Percentiles rank a stretch among this genome's conserved stretches.
phyloP scores from a whole-genome alignment of 495 filamentous ascomycete genomes.

The Neurospora hispaniola region DNA sequence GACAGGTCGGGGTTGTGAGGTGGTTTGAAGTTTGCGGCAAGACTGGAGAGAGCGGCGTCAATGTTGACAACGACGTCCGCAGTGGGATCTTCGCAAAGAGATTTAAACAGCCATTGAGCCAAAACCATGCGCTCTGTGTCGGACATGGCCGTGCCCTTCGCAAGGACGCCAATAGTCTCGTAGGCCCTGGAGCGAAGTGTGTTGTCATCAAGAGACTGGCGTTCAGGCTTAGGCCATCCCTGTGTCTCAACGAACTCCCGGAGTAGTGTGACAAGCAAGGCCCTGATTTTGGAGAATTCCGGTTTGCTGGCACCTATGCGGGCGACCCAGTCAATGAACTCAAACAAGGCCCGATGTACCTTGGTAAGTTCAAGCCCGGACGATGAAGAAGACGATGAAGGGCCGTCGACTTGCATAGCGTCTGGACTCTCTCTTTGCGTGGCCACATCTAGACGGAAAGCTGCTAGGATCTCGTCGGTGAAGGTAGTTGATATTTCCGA shows the following conservation, averaged over 20 bases:
- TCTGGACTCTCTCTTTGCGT: slow-evolving; percentile 15
- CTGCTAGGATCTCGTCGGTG: slow-evolving; percentile 49
- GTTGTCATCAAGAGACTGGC: slow-evolving; percentile 48
- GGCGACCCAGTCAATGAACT: slow-evolving; percentile 80
- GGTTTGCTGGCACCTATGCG: slow-evolving; percentile 54
- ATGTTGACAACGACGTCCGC: slow-evolving; percentile 72
- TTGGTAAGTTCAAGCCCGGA: slow-evolving; percentile 24
- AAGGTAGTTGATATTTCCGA: slow-evolving; percentile 57
- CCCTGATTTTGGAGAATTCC: slow-evolving; percentile 45
- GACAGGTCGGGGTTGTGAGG: slow-evolving; percentile 25
- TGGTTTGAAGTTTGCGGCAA: slow-evolving; percentile 43
- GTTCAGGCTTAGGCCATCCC: slow-evolving; percentile 63
- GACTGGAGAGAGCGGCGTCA: slow-evolving; percentile 74
- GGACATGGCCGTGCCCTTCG: slow-evolving; percentile 40
- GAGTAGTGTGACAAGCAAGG: slow-evolving; percentile 59
- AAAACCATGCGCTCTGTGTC: slow-evolving; percentile 43
- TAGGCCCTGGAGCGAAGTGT: slow-evolving; percentile 65
- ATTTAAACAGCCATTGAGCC: slow-evolving; percentile 69
- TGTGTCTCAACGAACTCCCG: slow-evolving; percentile 66
- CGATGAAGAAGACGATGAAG: slow-evolving; percentile 4
- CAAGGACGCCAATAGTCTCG: slow-evolving; percentile 75
- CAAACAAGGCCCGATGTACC: slow-evolving; percentile 74
- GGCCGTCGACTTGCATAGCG: slow-evolving; percentile 23
- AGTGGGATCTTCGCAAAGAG: slow-evolving; percentile 69
- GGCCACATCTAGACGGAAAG: slow-evolving; percentile 51